Conservation (phyloP, 192 early-diverging fungal genomes). For the Mortierella alpina region DNA sequence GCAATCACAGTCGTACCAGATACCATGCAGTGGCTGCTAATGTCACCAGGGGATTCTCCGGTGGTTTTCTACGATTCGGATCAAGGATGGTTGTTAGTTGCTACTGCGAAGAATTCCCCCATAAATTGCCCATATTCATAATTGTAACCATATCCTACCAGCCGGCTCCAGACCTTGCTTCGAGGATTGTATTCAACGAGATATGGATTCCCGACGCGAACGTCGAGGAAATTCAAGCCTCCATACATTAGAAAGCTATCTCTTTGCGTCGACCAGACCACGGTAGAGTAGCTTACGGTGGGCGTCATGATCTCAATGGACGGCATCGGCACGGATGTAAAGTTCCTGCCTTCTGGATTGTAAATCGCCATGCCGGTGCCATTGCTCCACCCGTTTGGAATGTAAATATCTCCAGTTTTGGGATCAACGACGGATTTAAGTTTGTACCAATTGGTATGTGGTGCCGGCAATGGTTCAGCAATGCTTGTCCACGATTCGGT, state of each 20-base stretch:
- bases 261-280: not conserved
- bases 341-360: not conserved
- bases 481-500: too few relatives aligned
- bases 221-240: not conserved
- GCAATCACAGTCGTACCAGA: not conserved
- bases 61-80: not conserved
- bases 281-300: not conserved
- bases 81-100: too few relatives aligned
- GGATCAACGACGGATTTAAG: conserved; percentile 5
- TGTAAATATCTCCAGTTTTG: not conserved
- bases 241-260: not conserved
- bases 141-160: too few relatives aligned
- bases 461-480: not conserved
- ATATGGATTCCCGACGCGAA: not conserved
- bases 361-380: conserved; percentile 2
- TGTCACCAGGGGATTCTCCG: not conserved
- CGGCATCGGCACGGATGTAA: not conserved
- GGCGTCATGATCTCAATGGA: not conserved
- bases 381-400: not conserved
- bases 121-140: too few relatives aligned
- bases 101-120: too few relatives aligned
- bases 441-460: not conserved
- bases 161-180: too few relatives aligned
- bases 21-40: conserved; percentile 1
- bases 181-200: not conserved